Percentiles rank a stretch among this genome's conserved stretches.
Conservation (phyloP, 1,284 basidiomycete genomes). For the Ustilago cynodontis region DNA sequence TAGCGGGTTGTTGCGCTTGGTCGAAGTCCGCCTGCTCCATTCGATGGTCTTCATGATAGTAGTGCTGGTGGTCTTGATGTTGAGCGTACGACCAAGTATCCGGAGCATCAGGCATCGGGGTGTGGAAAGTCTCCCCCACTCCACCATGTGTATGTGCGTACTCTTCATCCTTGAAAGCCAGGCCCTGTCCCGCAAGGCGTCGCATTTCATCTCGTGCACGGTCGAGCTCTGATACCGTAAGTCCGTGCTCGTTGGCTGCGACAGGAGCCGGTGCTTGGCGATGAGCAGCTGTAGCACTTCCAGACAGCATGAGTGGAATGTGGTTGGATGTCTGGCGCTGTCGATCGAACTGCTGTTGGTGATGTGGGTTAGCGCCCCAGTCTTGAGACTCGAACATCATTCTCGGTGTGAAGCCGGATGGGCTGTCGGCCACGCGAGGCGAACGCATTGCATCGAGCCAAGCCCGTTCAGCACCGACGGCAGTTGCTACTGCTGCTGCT, state of each 20-base stretch:
- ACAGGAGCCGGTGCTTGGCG: slow-evolving; percentile 1
- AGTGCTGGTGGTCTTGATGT: slow-evolving; percentile 3
- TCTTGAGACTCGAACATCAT: slow-evolving; percentile 50
- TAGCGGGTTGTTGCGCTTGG: not conserved
- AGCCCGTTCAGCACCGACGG: slow-evolving; percentile 20
- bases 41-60: not conserved
- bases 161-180: slow-evolving; percentile 19
- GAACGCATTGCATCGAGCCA: slow-evolving; percentile 52
- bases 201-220: slow-evolving; percentile 40
- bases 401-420: slow-evolving; percentile 50
- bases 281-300: slow-evolving; percentile 10
- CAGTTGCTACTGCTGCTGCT: slow-evolving; percentile 13
- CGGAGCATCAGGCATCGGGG: slow-evolving; percentile 31
- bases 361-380: slow-evolving; percentile 18
- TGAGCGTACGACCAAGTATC: slow-evolving; percentile 20
- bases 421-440: slow-evolving; percentile 45
- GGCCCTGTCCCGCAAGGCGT: slow-evolving; percentile 37
- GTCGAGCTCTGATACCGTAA: slow-evolving; percentile 33
- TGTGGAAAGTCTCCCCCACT: slow-evolving; percentile 30
- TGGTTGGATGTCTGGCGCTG: slow-evolving; percentile 10
- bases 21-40: not conserved
- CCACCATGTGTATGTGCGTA: slow-evolving; percentile 5
- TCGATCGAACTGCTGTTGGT: slow-evolving; percentile 6
- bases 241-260: slow-evolving; percentile 15
- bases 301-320: slow-evolving; percentile 41